Evolutionary conservation across 2,329 filamentous ascomycete genomes (phyloP).

Genomic region (Penicillium sp.): DNA sequence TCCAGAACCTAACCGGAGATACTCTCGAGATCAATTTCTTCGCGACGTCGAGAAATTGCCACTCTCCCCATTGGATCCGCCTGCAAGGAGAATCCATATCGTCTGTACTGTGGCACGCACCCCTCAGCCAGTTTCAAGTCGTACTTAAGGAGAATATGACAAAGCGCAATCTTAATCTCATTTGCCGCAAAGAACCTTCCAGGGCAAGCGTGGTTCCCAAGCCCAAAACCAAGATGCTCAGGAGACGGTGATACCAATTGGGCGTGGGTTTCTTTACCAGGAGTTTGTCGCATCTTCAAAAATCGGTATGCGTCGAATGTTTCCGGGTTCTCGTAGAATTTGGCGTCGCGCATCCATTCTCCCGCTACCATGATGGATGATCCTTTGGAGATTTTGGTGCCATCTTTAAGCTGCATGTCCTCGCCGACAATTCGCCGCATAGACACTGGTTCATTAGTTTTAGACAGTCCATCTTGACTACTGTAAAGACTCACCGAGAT

Average conservation of each 20-base stretch:
- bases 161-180: constrained; percentile 49
- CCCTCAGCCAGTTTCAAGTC: constrained; percentile 26
- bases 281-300: constrained; percentile 8
- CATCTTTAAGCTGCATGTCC: not conserved
- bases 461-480: not conserved
- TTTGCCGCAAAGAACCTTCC: constrained; percentile 51
- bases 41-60: not conserved
- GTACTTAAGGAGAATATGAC: constrained; percentile 47
- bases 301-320: constrained; percentile 3
- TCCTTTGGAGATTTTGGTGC: constrained; percentile 2
- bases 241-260: constrained; percentile 16
- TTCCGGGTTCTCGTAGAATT: not conserved
- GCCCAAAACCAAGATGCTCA: constrained; percentile 24
- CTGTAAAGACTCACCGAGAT: constrained; percentile 1
- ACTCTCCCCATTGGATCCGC: constrained; percentile 1
- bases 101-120: not conserved
- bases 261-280: not conserved
- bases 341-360: constrained; percentile 1
- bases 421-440: constrained; percentile 1
- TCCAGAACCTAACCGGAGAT: not conserved
- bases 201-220: constrained; percentile 33
- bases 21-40: not conserved
- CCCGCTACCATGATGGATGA: not conserved
- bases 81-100: constrained; percentile 1
- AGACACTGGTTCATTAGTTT: too few species aligned